Conservation (phyloP, 2,329 filamentous ascomycete species). For the Akanthomyces muscarius region DNA sequence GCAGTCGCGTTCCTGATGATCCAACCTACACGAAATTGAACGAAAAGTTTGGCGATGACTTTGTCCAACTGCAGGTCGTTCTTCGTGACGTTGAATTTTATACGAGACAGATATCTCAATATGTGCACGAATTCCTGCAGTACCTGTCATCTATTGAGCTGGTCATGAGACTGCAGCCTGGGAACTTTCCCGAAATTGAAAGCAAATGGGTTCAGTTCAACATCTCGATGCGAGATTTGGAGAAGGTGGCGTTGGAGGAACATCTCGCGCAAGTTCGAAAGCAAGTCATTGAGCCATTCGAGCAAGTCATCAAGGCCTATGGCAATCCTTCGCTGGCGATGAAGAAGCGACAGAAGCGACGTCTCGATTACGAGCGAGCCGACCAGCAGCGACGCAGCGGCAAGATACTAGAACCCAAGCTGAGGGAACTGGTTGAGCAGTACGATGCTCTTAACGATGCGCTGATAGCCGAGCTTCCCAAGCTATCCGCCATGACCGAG, state of each 20-base stretch:
- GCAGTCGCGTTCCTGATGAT: conserved; percentile 65
- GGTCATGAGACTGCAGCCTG: conserved; percentile 68
- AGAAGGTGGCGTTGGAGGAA: conserved; percentile 75
- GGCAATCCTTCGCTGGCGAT: conserved; percentile 83
- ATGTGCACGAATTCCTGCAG: conserved; percentile 75
- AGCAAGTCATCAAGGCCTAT: conserved; percentile 73
- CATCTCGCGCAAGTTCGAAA: conserved; percentile 72
- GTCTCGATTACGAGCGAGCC: conserved; percentile 81
- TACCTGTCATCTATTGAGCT: conserved; percentile 79
- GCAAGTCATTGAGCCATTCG: conserved; percentile 80
- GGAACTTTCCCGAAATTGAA: conserved; percentile 77
- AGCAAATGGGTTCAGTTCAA: conserved; percentile 94
- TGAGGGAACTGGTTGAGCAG: conserved; percentile 77
- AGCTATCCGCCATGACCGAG: conserved; percentile 75
- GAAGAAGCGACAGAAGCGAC: conserved; percentile 90
- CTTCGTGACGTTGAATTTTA: conserved; percentile 93
- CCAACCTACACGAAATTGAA: conserved; percentile 74
- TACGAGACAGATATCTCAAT: conserved; percentile 73
- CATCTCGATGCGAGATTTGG: conserved; percentile 79
- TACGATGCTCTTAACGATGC: conserved; percentile 91
- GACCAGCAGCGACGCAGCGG: conserved; percentile 73
- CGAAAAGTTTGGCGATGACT: conserved; percentile 88
- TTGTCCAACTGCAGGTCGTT: conserved; percentile 86
- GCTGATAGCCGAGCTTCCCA: conserved; percentile 85
- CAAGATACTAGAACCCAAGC: conserved; percentile 83